phyloP scores from a whole-genome alignment of 495 filamentous ascomycete genomes.

The Aspergillus wentii region DNA sequence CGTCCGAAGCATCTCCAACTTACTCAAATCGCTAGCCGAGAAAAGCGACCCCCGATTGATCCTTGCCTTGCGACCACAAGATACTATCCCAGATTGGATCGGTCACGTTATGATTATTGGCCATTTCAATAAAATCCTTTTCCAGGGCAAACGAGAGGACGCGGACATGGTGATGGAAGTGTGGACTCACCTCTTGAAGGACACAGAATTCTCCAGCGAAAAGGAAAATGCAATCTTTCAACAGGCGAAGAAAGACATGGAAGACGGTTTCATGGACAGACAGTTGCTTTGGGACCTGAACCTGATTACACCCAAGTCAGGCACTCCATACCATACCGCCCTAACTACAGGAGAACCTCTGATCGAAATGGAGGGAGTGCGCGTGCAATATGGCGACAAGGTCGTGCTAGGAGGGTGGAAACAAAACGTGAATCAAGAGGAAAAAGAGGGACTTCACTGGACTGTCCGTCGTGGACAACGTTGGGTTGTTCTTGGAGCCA shows the following conservation, averaged over 20 bases:
- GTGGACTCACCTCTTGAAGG: slow-evolving; percentile 15
- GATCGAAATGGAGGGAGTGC: slow-evolving; percentile 81
- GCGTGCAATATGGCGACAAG: slow-evolving; percentile 74
- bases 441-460: slow-evolving; percentile 68
- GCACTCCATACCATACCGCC: neutral
- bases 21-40: slow-evolving; percentile 62
- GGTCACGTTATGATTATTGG: slow-evolving; percentile 71
- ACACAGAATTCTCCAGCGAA: neutral
- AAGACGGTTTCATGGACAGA: slow-evolving; percentile 24
- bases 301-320: slow-evolving; percentile 1
- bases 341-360: slow-evolving; percentile 52
- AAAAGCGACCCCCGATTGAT: slow-evolving; percentile 65
- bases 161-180: slow-evolving; percentile 15
- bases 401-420: slow-evolving; percentile 73
- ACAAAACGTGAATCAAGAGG: slow-evolving; percentile 45
- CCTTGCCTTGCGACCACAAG: slow-evolving; percentile 75
- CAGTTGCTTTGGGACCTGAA: slow-evolving; percentile 26
- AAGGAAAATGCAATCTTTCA: slow-evolving; percentile 6
- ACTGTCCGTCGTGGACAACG: slow-evolving; percentile 74
- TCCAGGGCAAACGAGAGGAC: slow-evolving; percentile 22
- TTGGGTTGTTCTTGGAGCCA: slow-evolving; percentile 89
- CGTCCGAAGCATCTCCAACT: slow-evolving; percentile 57
- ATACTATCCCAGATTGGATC: slow-evolving; percentile 83
- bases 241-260: slow-evolving; percentile 9
- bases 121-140: slow-evolving; percentile 51